Percentiles rank a stretch among this genome's conserved stretches.
These are phyloP conservation scores for Aspergillus sp. DNA, from an alignment of 2,329 filamentous ascomycete genomes.

Conservation along the genomic window DNA sequence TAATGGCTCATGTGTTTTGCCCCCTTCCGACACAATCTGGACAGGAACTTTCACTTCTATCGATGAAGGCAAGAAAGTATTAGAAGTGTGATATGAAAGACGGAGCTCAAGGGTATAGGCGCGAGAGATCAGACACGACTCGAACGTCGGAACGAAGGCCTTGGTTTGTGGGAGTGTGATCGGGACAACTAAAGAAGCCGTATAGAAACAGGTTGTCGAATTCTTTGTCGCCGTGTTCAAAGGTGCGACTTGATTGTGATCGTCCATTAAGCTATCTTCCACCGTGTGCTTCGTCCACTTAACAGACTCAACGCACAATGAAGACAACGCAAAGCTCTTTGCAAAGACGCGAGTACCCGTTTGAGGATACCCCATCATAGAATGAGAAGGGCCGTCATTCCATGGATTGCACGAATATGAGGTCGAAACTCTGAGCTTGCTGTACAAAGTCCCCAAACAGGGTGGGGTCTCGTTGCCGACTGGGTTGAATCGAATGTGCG, in stretches of 20 bases:
- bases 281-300: too few species aligned
- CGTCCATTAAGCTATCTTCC: background rate
- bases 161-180: background rate
- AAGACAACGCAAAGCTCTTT: background rate
- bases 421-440: background rate
- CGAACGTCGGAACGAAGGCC: conserved; percentile 62
- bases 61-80: background rate
- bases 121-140: conserved; percentile 60
- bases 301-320: background rate
- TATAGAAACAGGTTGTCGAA: background rate
- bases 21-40: too few species aligned
- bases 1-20: too few species aligned
- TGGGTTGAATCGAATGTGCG: background rate
- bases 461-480: background rate
- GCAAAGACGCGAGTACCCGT: background rate
- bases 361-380: background rate
- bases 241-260: background rate
- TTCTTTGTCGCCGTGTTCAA: background rate
- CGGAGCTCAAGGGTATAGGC: conserved; percentile 56
- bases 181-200: background rate
- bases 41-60: background rate
- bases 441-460: background rate
- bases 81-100: conserved; percentile 46
- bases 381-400: background rate
- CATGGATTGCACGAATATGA: background rate